Evolutionary conservation across 1,284 basidiomycete genomes (phyloP).

Genomic region (Ustilago esculenta): DNA sequence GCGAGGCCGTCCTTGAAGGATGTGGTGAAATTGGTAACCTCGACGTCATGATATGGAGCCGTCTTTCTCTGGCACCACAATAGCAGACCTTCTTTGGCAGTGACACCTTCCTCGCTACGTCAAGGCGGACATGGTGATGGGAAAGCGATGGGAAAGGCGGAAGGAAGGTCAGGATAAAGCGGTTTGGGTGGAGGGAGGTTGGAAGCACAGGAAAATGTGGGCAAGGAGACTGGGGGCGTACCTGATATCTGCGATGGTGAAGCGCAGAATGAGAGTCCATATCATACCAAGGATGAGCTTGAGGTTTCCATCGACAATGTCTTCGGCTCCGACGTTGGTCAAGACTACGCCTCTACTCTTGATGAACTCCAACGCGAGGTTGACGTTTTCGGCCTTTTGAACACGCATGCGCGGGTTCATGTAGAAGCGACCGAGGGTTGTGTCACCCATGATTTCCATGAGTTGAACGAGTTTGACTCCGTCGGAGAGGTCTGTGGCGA

Average conservation of each 20-base stretch:
- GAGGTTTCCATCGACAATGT: slow-evolving; percentile 96
- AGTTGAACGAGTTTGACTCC: slow-evolving; percentile 87
- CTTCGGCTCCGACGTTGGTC: slow-evolving; percentile 96
- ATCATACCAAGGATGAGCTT: slow-evolving; percentile 99
- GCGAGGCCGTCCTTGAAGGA: slow-evolving; percentile 96
- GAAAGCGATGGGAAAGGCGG: too few species aligned
- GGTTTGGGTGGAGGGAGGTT: too few species aligned
- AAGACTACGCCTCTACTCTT: slow-evolving; percentile 91
- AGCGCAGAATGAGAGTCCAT: slow-evolving; percentile 88
- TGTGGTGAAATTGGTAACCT: slow-evolving; percentile 90
- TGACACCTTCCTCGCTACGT: slow-evolving; percentile 86
- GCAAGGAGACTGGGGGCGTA: slow-evolving; percentile 69
- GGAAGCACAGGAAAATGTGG: too few species aligned
- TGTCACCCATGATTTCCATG: slow-evolving; percentile 73
- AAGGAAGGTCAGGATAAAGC: neutral
- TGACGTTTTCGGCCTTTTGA: slow-evolving; percentile 97
- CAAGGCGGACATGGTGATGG: too few species aligned
- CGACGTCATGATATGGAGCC: slow-evolving; percentile 85
- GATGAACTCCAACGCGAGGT: slow-evolving; percentile 94
- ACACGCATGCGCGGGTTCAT: slow-evolving; percentile 87
- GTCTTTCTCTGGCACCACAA: slow-evolving; percentile 99
- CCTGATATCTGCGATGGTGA: slow-evolving; percentile 98
- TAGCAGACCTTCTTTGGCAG: slow-evolving; percentile 90
- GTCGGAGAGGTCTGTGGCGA: slow-evolving; percentile 90
- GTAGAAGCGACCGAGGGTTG: slow-evolving; percentile 89